Evolutionary conservation across 345 rosid species (phyloP).

Genomic region (Noccaea bulbosa): DNA sequence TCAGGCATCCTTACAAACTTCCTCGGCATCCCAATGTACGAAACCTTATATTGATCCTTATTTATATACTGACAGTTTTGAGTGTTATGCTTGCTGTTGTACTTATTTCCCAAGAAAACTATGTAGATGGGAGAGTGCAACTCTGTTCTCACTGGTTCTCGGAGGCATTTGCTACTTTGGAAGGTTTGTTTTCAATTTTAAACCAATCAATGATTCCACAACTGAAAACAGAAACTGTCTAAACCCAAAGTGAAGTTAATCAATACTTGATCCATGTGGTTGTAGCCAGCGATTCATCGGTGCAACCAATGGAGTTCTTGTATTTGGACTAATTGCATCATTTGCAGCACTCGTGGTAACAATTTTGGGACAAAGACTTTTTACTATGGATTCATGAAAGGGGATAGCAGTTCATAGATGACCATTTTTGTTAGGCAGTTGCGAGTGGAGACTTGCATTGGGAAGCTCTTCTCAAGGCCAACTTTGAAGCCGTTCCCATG

Average conservation of each 20-base stretch:
- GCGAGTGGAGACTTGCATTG: constrained; percentile 76
- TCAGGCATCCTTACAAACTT: constrained; percentile 77
- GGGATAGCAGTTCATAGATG: not conserved
- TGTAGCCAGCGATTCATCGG: constrained; percentile 91
- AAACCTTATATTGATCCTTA: constrained; percentile 22
- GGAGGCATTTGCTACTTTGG: constrained; percentile 94
- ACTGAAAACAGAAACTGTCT: not conserved
- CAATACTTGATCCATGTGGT: constrained; percentile 20
- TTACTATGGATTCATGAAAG: not conserved
- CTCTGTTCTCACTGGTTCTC: constrained; percentile 67
- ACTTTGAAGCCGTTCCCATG: constrained; percentile 92
- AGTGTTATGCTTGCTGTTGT: constrained; percentile 20
- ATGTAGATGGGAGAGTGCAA: constrained; percentile 93
- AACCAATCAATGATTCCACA: not conserved
- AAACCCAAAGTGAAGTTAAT: constrained; percentile 10
- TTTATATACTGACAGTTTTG: constrained; percentile 1
- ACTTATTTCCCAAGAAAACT: constrained; percentile 33
- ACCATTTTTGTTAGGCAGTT: constrained; percentile 57
- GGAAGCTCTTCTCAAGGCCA: constrained; percentile 81
- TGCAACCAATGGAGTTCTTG: constrained; percentile 78
- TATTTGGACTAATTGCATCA: constrained; percentile 66
- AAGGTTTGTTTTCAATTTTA: constrained; percentile 52
- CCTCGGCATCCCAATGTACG: constrained; percentile 83
- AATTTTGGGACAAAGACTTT: not conserved
- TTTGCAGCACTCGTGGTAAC: constrained; percentile 91